Evolutionary conservation across 1,284 basidiomycete genomes (phyloP), one percentile per base, ranked within the genome.

Genomic region (Ustilago sp.): DNA sequence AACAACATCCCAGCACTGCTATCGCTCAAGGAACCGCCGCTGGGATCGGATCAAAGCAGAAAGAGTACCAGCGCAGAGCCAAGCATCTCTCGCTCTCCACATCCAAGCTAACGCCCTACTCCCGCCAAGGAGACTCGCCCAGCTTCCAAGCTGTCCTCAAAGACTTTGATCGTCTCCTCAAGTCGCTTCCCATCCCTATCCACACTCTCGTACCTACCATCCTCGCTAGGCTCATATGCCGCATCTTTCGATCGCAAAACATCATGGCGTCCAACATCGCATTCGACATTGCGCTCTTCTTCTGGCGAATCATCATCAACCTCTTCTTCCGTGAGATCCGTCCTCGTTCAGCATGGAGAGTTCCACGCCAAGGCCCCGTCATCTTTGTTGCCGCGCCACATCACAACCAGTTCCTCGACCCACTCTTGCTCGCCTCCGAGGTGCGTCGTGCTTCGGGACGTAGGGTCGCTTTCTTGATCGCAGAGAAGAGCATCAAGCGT

Each of bases 241-340:
- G 77, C 13, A 66, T 79, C 23, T 72, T 85, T 35, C 54, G 70
- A n/a, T 64, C 69, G 12, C 78, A 78, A 23, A 70, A 77, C 60
- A 66, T 83, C 59, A 82, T 84, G 73, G 80, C 82, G 31, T 82
- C 83, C 56, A 84, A 85, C 70, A 72, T 84, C 50, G 79, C 84
- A 12, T 88, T 87, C 70, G 87, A 87, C 67, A 53, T 87, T 43
- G 76, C 84, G 23, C 83, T 87, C 51, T 65, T 81, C 53, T 82
- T 86, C 38, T 85, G 93, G 93, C 89, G 92, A 67, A 88, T 91
- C 28, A 90, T 99, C 72, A 94, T 93, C 81, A 94, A 94, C 87
- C 92, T 99, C 81, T 99, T 99, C 90, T 99, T 99, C 89, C 89
- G 97, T 72, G 96, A 99, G 88, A 93, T 99, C 81, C 90, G 95